phyloP scores from a whole-genome alignment of 805 yeast species.

The Pichia rugopelliculosa region DNA sequence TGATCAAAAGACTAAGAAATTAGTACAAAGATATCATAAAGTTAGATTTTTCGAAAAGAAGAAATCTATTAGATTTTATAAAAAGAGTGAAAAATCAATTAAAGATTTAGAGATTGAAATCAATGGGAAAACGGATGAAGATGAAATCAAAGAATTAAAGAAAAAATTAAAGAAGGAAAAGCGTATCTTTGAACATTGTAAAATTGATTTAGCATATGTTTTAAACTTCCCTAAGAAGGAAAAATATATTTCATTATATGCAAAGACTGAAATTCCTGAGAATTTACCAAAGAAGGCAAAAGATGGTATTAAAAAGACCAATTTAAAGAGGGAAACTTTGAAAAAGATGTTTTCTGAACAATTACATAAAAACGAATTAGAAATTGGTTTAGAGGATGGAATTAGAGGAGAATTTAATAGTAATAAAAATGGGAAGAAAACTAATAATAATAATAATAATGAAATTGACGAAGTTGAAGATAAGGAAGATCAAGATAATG shows the following conservation, averaged over 20 bases:
- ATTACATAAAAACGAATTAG: conserved; percentile 47
- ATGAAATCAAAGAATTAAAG: conserved; percentile 18
- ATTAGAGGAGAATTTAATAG: conserved; percentile 27
- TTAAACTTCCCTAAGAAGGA: conserved; percentile 69
- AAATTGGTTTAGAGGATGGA: conserved; percentile 42
- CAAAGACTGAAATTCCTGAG: conserved; percentile 33
- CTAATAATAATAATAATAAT: conserved; percentile 13
- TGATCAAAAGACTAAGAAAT: conserved; percentile 34
- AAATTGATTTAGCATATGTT: conserved; percentile 67
- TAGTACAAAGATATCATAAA: conserved; percentile 78
- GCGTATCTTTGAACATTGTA: conserved; percentile 46
- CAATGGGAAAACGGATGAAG: conserved; percentile 12
- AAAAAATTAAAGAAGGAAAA: conserved; percentile 32
- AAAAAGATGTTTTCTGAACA: conserved; percentile 46
- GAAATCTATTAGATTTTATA: conserved; percentile 70
- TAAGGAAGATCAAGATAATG: no score
- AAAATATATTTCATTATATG: conserved; percentile 76
- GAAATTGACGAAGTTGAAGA: conserved; percentile 13
- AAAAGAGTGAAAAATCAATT: conserved; percentile 37
- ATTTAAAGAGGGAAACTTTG: conserved; percentile 36
- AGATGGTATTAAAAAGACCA: conserved; percentile 38
- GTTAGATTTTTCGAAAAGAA: conserved; percentile 86
- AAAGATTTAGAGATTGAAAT: conserved; percentile 28
- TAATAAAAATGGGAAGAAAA: conserved; percentile 8
- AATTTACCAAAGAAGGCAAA: conserved; percentile 29